Evolutionary conservation across 768 basidiomycete species (phyloP).

Genomic region (Suillus sp.): DNA sequence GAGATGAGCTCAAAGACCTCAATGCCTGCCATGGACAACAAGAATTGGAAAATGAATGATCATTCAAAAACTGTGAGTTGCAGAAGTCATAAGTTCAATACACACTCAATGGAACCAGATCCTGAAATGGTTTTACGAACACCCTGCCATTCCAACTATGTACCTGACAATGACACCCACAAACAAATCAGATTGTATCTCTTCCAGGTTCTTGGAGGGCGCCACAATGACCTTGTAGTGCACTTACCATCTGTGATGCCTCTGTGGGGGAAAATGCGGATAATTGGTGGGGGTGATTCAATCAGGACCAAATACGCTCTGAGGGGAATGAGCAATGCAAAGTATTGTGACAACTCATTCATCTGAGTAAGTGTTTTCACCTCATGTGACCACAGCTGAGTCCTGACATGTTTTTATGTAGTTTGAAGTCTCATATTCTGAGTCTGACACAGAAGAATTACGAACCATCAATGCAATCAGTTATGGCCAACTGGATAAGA

Average conservation of each 20-base stretch:
- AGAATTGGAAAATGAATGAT: not conserved
- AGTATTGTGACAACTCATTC: constrained; percentile 1
- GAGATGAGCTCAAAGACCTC: constrained; percentile 4
- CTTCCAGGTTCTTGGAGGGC: constrained; percentile 1
- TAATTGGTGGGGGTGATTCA: not conserved
- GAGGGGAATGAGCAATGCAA: not conserved
- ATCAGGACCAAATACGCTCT: constrained; percentile 6
- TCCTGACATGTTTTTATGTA: not conserved
- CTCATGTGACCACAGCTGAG: not conserved
- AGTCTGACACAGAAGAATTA: not conserved
- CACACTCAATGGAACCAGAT: not conserved
- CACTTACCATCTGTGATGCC: constrained; percentile 6
- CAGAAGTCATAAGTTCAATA: not conserved
- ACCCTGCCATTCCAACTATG: not conserved
- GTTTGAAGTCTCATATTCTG: not conserved
- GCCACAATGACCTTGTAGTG: not conserved
- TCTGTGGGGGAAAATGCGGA: constrained; percentile 8
- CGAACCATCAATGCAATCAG: not conserved
- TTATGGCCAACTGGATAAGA: constrained; percentile 21
- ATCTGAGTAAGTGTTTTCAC: not conserved
- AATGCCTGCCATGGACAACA: not conserved
- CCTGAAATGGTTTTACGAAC: not conserved
- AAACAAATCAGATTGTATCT: not conserved
- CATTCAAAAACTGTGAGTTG: not conserved
- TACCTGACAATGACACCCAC: not conserved